Evolutionary conservation across 306 rosid genomes (phyloP).

Genomic region (Cucurbita maxima): DNA sequence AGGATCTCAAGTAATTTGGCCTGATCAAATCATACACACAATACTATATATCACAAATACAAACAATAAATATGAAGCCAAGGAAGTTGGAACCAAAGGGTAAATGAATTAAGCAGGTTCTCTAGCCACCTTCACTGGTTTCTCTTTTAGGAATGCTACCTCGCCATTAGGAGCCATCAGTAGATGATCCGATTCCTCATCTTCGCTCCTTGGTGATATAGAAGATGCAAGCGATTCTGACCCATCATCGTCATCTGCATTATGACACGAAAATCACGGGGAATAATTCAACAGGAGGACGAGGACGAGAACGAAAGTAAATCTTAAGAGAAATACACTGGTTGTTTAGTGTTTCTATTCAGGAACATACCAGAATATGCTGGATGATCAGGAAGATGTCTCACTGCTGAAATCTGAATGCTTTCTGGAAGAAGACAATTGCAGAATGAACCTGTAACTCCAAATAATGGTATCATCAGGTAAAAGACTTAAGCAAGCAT

Average conservation of each 20-base stretch:
- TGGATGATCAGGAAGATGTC: slow-evolving; percentile 63
- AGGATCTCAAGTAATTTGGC: slow-evolving; percentile 1
- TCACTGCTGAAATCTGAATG: slow-evolving; percentile 64
- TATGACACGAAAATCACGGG: background rate
- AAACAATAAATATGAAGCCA: slow-evolving; percentile 14
- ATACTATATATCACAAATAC: slow-evolving; percentile 6
- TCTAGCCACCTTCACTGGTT: slow-evolving; percentile 50
- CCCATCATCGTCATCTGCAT: slow-evolving; percentile 53
- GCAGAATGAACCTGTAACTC: slow-evolving; percentile 81
- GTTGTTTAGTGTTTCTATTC: background rate
- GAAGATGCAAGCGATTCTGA: slow-evolving; percentile 50
- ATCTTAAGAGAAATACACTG: background rate
- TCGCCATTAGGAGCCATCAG: slow-evolving; percentile 39
- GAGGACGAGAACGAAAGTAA: background rate
- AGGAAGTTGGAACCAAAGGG: slow-evolving; percentile 4
- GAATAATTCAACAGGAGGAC: background rate
- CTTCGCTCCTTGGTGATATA: slow-evolving; percentile 38
- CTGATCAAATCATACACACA: background rate
- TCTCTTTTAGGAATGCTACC: slow-evolving; percentile 56
- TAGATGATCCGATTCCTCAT: slow-evolving; percentile 54
- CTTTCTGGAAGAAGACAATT: slow-evolving; percentile 88
- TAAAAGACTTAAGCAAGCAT: slow-evolving; percentile 4
- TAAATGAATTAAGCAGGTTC: slow-evolving; percentile 33
- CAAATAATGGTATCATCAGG: slow-evolving; percentile 25
- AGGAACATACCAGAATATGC: slow-evolving; percentile 47